Evolutionary conservation across 345 rosid genomes (phyloP).

Genomic region (Jatropha curcas): DNA sequence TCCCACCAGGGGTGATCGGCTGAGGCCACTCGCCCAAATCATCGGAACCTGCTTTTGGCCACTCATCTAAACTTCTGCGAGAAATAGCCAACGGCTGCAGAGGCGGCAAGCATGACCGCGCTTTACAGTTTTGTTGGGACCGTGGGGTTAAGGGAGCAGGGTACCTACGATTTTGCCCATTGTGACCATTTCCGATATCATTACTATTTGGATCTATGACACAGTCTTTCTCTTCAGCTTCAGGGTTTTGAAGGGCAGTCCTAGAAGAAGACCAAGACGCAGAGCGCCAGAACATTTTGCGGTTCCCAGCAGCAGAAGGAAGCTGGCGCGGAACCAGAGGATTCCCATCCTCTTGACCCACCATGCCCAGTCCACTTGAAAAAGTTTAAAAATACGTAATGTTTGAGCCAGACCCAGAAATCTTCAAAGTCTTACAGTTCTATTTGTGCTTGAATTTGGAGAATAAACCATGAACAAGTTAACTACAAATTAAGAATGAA

Average conservation of each 20-base stretch:
- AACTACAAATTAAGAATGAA: constrained; percentile 27
- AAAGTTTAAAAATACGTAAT: constrained; percentile 10
- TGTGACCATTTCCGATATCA: constrained; percentile 23
- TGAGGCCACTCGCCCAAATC: constrained; percentile 97
- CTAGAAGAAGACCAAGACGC: constrained; percentile 98
- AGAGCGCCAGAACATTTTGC: constrained; percentile 89
- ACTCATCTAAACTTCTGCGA: constrained; percentile 91
- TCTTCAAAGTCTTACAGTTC: constrained; percentile 14
- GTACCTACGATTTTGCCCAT: constrained; percentile 53
- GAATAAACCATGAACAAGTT: not conserved
- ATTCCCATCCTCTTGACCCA: constrained; percentile 84
- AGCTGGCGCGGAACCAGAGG: constrained; percentile 49
- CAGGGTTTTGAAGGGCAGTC: constrained; percentile 59
- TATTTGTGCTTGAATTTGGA: constrained; percentile 8
- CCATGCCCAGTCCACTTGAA: constrained; percentile 58
- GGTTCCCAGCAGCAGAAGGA: constrained; percentile 45
- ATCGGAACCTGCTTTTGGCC: constrained; percentile 98
- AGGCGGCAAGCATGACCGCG: constrained; percentile 90
- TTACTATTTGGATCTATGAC: constrained; percentile 42
- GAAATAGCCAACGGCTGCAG: constrained; percentile 90
- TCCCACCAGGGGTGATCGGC: constrained; percentile 85
- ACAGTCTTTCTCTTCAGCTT: constrained; percentile 47
- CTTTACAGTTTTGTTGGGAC: constrained; percentile 83
- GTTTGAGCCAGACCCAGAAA: constrained; percentile 27
- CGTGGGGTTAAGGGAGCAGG: constrained; percentile 87